Base-by-base conservation (phyloP, 768 basidiomycete species). In the Coprinellus micaceus region DNA sequence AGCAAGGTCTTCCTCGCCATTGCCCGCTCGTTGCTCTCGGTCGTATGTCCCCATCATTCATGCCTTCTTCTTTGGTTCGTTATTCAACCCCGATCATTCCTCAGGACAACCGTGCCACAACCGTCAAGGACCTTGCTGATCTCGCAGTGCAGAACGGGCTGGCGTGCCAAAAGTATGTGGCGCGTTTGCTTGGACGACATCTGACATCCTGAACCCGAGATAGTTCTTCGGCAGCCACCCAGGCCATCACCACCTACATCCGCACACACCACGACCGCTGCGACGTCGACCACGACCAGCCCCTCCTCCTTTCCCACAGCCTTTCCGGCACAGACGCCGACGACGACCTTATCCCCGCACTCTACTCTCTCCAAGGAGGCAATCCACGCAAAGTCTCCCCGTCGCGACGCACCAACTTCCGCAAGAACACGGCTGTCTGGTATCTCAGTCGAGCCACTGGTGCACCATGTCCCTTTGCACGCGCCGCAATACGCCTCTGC, bases 201-300 rank as follows among this genome's bases (percentile, higher is more conserved):
- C 24, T 33, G 49, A 57, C 36, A 39, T 25, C 36, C 54, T 47
- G 17, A 55, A 19, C 44, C 25, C 17, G 22, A 25, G 45, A 36
- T 53, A 91, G 89, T 66, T 78, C 82, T 41, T 89, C 88, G 45
- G 89, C 89, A 54, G 89, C 89, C 13, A 84, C 84, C 40, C 89
- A 91, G 69, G 86, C 89, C 12, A 88, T 91, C 63, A 89, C 89
- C 3, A 88, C 87, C n/a, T 91, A 88, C 67, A 84, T 91, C 63
- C 83, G 89, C 49, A 77, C 78, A 57, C 89, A 91, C 65, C 77
- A 86, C 60, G 73, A 82, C 44, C 85, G 89, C 48, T 90, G 88
- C 60, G 86, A 89, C 51, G 69, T 68, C 5, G 82, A 89, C 58
- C 80, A 87, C 61, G 87, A 89, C 64, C 82, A 85, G 41, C 88